phyloP scores from a whole-genome alignment of 1,139 yeast genomes.

The Protomyces arabidopsidicola region DNA sequence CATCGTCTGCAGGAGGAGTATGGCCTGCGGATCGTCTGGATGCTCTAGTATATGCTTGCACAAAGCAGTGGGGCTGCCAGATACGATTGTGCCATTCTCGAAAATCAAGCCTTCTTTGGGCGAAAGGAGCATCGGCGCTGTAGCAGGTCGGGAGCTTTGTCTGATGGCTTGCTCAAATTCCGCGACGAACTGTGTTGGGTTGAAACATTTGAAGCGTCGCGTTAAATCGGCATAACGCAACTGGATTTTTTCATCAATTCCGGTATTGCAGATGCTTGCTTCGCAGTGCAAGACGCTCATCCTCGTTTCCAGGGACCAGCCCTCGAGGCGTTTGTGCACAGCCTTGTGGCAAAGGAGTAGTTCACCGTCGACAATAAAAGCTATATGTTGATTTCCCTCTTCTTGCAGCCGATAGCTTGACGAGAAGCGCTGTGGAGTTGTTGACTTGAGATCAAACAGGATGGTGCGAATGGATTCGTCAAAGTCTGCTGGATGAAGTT shows the following conservation, averaged over 20 bases:
- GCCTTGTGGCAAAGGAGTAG: neutral
- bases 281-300: neutral
- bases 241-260: neutral
- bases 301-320: neutral
- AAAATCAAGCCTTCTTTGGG: neutral
- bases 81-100: neutral
- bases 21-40: neutral
- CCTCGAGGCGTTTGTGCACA: neutral
- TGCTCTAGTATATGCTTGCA: neutral
- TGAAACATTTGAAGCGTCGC: neutral
- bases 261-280: neutral
- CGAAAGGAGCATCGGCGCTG: neutral
- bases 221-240: neutral
- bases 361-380: neutral
- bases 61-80: neutral
- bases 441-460: neutral
- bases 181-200: neutral
- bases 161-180: neutral
- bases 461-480: neutral
- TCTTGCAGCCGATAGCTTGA: neutral
- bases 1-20: neutral
- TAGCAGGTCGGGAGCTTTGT: neutral
- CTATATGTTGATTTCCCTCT: neutral
- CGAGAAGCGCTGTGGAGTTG: neutral
- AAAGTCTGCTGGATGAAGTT: neutral